Conservation (phyloP, 306 rosid species). For the Prunus davidiana region DNA sequence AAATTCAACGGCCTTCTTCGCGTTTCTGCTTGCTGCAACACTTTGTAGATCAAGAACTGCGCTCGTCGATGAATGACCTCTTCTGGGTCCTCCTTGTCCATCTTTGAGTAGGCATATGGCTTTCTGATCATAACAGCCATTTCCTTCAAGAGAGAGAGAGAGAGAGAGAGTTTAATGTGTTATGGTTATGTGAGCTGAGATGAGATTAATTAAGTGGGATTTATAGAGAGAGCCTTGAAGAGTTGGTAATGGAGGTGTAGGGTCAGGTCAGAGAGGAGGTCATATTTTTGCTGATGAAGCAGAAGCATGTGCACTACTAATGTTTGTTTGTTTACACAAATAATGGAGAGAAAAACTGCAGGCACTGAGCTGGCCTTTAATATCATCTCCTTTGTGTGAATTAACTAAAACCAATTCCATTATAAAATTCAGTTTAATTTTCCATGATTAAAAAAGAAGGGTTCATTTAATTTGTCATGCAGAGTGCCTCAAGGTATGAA, state of each 20-base stretch:
- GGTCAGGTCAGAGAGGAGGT: constrained; percentile 28
- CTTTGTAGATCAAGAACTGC: constrained; percentile 79
- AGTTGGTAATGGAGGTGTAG: constrained; percentile 25
- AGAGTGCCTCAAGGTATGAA: no score
- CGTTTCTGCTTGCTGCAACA: constrained; percentile 51
- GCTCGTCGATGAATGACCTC: constrained; percentile 57
- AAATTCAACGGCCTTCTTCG: constrained; percentile 37
- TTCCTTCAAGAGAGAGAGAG: constrained; percentile 11
- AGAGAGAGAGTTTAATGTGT: constrained; percentile 4
- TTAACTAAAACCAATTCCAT: background rate
- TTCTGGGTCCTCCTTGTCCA: constrained; percentile 79
- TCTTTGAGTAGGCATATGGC: constrained; percentile 46
- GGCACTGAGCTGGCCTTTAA: constrained; percentile 46
- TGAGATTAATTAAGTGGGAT: constrained; percentile 19
- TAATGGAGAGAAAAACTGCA: constrained; percentile 41
- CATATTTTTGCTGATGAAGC: constrained; percentile 45
- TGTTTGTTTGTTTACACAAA: constrained; percentile 28
- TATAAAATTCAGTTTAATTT: background rate
- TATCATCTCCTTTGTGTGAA: constrained; percentile 23
- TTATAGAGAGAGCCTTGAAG: constrained; percentile 30
- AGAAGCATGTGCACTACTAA: constrained; percentile 52
- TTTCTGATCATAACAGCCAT: constrained; percentile 38
- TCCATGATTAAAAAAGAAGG: no score
- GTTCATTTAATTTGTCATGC: no score
- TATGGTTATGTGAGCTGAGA: constrained; percentile 15